Base-by-base conservation (phyloP, 2,329 filamentous ascomycete genomes). In the Ascosphaera acerosa region DNA sequence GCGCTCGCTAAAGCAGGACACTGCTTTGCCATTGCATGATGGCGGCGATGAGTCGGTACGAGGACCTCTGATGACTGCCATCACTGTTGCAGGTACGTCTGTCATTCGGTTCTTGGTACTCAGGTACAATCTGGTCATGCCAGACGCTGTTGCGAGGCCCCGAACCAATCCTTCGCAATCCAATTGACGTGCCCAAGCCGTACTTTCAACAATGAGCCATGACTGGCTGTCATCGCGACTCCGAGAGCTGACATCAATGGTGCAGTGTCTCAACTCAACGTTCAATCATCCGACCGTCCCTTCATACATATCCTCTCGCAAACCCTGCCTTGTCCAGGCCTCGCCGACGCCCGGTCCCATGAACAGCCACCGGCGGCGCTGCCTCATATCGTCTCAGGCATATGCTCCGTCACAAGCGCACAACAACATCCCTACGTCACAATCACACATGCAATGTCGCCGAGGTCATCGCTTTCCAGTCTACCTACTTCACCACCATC, bases 401-500 rank as follows among this genome's bases (percentile, higher is more conserved):
- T 72, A 1, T 64, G 69, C 42, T 51, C 57, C 22, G 54, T 54
- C 15, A 57, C 62, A 9, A 54, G 59, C 15, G 44, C 53, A 3
- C 57, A 53, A 30, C 54, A 58, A 10, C 64, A 59, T 0, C 58
- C 59, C 2, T 71, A 66, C 52, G 68, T 71, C 46, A 69, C 68
- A 35, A 61, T 72, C 31, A 68, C 66, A 33, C 66, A 72, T 41
- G 67, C 66, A 1, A 62, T 70, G 1, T 66, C 65, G 6, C 62
- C 64, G 25, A 61, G 62, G 32, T 70, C 69, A 48, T 70, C 60
- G 33, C 55, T 72, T 20, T 58, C 59, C 14, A 66, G 70, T 38
- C 54, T 72, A 3, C 67, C 67, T 5, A 64, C 59, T 18, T 70
- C 67, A n/a, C 67, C 67, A 6, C 64, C 66, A 3, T 61, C 54